Evolutionary conservation across 306 rosid genomes (phyloP).

Genomic region (Rubus parviflorus): DNA sequence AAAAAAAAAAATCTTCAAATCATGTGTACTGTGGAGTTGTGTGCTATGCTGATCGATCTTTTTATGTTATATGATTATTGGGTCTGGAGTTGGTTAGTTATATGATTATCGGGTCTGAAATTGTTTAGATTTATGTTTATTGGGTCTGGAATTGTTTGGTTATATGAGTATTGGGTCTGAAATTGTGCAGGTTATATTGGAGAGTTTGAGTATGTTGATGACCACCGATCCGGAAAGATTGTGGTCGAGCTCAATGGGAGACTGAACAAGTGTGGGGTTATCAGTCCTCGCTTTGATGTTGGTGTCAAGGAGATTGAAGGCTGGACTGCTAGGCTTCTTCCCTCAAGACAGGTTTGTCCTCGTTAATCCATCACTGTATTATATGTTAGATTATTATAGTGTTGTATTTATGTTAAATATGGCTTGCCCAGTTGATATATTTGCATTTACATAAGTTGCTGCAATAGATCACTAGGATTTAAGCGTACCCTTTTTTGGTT

Average conservation of each 20-base stretch:
- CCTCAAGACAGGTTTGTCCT: slow-evolving; percentile 40
- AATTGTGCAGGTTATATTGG: slow-evolving; percentile 36
- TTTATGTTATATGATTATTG: neutral
- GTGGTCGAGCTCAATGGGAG: slow-evolving; percentile 48
- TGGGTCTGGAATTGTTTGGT: neutral
- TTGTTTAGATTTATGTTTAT: no score
- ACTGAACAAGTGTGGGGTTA: slow-evolving; percentile 46
- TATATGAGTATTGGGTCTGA: neutral
- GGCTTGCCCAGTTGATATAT: neutral
- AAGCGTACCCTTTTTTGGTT: neutral
- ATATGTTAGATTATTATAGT: neutral
- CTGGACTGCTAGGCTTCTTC: slow-evolving; percentile 46
- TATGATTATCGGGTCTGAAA: neutral
- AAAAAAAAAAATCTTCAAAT: neutral
- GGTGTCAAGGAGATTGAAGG: slow-evolving; percentile 49
- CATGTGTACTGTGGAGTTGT: neutral
- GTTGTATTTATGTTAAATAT: neutral
- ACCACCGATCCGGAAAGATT: slow-evolving; percentile 40
- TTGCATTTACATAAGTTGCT: neutral
- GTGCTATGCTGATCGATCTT: neutral
- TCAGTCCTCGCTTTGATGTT: slow-evolving; percentile 43
- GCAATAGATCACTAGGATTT: neutral
- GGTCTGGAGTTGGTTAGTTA: neutral
- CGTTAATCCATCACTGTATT: no score
- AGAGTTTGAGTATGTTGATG: slow-evolving; percentile 45